Conservation (phyloP, 176 grass and related monocot genomes). For the Coix lacrymajobi region DNA sequence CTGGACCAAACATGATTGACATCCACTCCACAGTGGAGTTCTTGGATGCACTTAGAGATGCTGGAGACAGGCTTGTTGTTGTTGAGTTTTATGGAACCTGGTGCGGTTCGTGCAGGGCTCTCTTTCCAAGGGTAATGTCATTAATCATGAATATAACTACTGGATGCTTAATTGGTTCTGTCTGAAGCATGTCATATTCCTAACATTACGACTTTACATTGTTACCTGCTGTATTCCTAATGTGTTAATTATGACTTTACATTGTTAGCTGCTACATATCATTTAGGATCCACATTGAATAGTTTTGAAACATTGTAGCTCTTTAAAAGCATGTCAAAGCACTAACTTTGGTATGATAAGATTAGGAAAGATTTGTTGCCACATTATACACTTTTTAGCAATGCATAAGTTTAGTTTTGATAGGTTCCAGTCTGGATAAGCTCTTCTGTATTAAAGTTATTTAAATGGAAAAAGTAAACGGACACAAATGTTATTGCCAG, state of each 20-base stretch:
- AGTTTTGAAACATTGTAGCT: constrained; percentile 9
- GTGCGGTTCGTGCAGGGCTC: constrained; percentile 89
- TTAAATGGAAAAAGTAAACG: neutral
- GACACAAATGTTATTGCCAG: neutral
- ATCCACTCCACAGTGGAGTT: constrained; percentile 94
- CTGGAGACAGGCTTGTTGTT: constrained; percentile 69
- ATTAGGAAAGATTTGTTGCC: neutral
- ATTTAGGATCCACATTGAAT: neutral
- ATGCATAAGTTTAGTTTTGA: neutral
- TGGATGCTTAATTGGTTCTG: neutral
- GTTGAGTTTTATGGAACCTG: constrained; percentile 96
- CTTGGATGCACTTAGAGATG: constrained; percentile 76
- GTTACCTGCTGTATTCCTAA: neutral
- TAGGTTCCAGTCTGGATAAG: neutral
- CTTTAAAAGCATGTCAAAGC: neutral
- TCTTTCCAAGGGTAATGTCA: constrained; percentile 81
- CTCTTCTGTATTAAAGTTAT: neutral
- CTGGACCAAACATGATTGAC: constrained; percentile 82
- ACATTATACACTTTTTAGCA: neutral
- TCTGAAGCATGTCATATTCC: neutral
- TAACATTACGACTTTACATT: neutral
- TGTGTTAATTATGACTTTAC: neutral
- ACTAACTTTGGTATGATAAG: neutral
- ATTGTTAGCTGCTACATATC: neutral
- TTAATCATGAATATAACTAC: constrained; percentile 1